A percentile compares a stretch with the other conserved stretches of the same genome.
These are phyloP conservation scores for Phytomonas sp. DNA, from an alignment of 208 protist species.

Conservation along the genomic window DNA sequence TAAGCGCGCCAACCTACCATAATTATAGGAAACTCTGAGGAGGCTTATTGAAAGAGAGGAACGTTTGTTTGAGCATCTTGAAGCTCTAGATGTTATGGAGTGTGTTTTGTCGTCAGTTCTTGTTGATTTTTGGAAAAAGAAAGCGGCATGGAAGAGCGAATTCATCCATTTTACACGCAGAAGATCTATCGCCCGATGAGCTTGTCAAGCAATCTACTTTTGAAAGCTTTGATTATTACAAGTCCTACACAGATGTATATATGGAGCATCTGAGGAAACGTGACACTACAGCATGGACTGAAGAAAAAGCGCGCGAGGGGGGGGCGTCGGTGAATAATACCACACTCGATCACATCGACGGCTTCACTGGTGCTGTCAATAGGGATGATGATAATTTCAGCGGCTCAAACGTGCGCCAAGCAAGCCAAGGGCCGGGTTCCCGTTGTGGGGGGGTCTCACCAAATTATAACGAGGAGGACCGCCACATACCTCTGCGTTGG, in stretches of 20 bases:
- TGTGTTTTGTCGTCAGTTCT: background rate
- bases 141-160: constrained; percentile 57
- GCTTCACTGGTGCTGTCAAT: background rate
- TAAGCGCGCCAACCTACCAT: background rate
- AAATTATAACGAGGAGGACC: constrained; percentile 26
- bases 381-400: background rate
- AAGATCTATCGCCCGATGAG: constrained; percentile 34
- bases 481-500: constrained; percentile 66
- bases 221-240: constrained; percentile 83
- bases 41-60: background rate
- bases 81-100: background rate
- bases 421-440: background rate
- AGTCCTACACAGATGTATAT: constrained; percentile 76
- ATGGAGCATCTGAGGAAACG: constrained; percentile 44
- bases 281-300: too few relatives aligned
- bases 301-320: background rate
- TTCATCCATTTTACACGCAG: constrained; percentile 37
- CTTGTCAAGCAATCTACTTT: constrained; percentile 55
- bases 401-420: background rate
- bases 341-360: background rate
- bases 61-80: background rate
- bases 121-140: background rate
- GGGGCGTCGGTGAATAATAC: background rate
- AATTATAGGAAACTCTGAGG: background rate
- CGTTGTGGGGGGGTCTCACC: background rate